Base-by-base conservation (phyloP, 306 rosid genomes). In the Castanopsis chinensis region DNA sequence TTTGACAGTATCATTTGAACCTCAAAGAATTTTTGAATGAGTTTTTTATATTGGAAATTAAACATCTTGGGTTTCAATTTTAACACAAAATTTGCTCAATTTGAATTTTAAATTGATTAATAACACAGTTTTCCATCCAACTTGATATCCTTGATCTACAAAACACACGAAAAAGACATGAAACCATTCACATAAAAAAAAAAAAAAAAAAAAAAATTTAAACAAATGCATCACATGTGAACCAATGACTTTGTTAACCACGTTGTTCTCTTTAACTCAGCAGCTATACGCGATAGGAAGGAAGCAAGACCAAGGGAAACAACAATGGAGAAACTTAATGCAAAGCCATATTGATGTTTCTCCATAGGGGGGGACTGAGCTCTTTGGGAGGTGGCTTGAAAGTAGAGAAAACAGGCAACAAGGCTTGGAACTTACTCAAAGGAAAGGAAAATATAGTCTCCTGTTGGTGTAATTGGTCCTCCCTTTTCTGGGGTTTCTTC, bases 51-150 rank as follows among this genome's bases (percentile, higher is more conserved):
- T 25, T 1, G 27, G 27, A 25, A 25, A 25, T 25, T 25, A 25
- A 25, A 25, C 27, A 25, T 25, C 27, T 25, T 25, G 27, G 2
- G 27, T 25, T 25, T 25, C 27, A 25, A 25, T 25, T 25, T 25
- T 25, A 25, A 25, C 27, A 25, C 27, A 25, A 25, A 25, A 1
- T 25, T 25, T 25, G 27, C 27, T 2, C 27, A 25, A 25, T 25
- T 25, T 25, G 27, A 25, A 25, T 25, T 25, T n/a, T n/a, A n/a
- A n/a, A n/a, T n/a, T n/a, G n/a, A n/a, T n/a, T n/a, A 77, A 72
- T 80, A 83, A 60, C 99, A 95, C 9, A 78, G 75, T 25, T 76
- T 81, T 49, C 99, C 97, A 71, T 86, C 79, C 89, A 93, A 80
- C 80, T 75, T 91, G 43, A 95, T 79, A 84, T 95, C 97, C 73